Evolutionary conservation across 1,139 yeast genomes (phyloP).

Genomic region (Pichia sp.): DNA sequence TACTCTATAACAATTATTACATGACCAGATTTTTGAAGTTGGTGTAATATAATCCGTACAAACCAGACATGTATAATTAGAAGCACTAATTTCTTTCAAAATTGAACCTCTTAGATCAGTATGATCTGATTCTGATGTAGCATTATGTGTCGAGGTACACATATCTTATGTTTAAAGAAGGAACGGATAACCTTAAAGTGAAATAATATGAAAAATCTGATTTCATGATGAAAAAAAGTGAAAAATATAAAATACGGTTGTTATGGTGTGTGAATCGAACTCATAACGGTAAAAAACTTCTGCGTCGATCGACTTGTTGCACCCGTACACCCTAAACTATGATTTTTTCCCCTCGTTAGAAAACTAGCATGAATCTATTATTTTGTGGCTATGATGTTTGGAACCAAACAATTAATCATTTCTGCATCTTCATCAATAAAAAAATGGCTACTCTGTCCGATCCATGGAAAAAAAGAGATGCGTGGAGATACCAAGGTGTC

Average conservation of each 20-base stretch:
- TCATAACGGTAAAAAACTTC: neutral
- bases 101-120: conserved; percentile 21
- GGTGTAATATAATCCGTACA: conserved; percentile 77
- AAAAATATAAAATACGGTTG: neutral
- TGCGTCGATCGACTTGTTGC: conserved; percentile 1
- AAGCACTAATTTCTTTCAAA: conserved; percentile 51
- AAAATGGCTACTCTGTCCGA: conserved; percentile 7
- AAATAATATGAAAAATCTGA: neutral
- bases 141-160: neutral
- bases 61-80: conserved; percentile 69
- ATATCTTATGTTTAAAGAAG: neutral
- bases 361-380: neutral
- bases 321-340: conserved; percentile 3
- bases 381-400: too few species aligned
- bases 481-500: conserved; percentile 86
- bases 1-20: conserved; percentile 65
- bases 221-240: neutral
- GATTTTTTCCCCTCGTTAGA: neutral
- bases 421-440: neutral
- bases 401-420: too few species aligned
- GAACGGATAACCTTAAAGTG: neutral
- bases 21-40: conserved; percentile 67
- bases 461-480: conserved; percentile 46
- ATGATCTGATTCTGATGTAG: neutral
- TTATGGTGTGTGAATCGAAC: neutral